Percentiles rank a stretch among this genome's conserved stretches.
Conservation (phyloP, 495 filamentous ascomycete species). For the Tuber borchii region DNA sequence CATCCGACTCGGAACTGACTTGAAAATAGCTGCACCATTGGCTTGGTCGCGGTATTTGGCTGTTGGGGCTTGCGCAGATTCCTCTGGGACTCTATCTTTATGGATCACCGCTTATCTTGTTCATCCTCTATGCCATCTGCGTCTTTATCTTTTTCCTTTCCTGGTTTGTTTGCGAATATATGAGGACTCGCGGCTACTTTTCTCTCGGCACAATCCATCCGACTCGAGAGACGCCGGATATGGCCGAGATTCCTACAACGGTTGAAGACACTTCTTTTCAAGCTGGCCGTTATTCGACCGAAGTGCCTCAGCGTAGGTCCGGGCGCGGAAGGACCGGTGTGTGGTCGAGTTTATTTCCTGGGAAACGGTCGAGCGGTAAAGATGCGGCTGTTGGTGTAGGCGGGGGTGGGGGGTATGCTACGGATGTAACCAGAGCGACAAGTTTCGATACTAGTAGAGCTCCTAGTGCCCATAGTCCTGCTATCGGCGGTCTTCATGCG, state of each 20-base stretch:
- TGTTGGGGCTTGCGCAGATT: constrained; percentile 80
- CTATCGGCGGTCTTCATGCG: constrained; percentile 35
- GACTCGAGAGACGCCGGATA: not conserved
- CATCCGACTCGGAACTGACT: not conserved
- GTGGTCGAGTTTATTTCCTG: not conserved
- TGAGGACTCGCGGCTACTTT: constrained; percentile 32
- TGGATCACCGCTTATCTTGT: constrained; percentile 74
- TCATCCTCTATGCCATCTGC: constrained; percentile 73
- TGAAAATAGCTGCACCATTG: constrained; percentile 67
- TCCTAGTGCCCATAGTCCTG: constrained; percentile 35
- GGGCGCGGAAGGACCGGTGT: not conserved
- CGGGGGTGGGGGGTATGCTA: not conserved
- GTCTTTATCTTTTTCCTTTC: constrained; percentile 30
- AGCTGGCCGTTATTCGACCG: not conserved
- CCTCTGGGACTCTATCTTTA: constrained; percentile 87
- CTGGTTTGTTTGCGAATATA: constrained; percentile 40
- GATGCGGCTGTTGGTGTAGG: constrained; percentile 22
- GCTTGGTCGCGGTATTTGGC: constrained; percentile 66
- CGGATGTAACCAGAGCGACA: constrained; percentile 21
- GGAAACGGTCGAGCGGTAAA: constrained; percentile 23
- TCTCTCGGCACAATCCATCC: constrained; percentile 9
- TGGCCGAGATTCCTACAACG: not conserved
- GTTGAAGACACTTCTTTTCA: not conserved
- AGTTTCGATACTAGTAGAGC: constrained; percentile 39
- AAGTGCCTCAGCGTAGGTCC: not conserved